These are phyloP conservation scores for Chaetoceros muelleri DNA, from an alignment of 108 stramenopile species.

Conservation along the genomic window DNA sequence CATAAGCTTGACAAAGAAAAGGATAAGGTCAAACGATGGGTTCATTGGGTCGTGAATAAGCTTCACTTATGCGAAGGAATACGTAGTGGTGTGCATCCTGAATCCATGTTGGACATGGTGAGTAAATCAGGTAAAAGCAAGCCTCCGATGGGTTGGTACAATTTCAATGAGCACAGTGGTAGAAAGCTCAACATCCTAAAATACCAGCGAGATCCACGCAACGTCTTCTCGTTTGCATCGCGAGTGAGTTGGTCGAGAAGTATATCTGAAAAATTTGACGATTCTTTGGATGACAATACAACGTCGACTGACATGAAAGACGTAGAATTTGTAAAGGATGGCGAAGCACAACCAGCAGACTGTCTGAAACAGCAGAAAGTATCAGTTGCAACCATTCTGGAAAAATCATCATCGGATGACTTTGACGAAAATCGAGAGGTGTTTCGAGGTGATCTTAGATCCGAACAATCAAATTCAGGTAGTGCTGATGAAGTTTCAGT, in stretches of 20 bases:
- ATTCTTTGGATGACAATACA: not conserved
- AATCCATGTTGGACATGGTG: slow-evolving; percentile 1
- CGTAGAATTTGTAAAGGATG: not conserved
- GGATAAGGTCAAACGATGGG: not conserved
- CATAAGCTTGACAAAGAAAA: not conserved
- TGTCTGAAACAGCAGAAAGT: not conserved
- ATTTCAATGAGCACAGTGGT: not conserved
- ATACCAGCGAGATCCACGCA: not conserved
- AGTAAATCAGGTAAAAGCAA: slow-evolving; percentile 2
- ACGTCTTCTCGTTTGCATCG: slow-evolving; percentile 7
- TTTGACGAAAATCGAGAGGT: not conserved
- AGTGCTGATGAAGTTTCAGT: not conserved
- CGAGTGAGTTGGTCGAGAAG: not conserved
- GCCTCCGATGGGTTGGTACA: slow-evolving; percentile 3
- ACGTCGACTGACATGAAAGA: not conserved
- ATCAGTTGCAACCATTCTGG: not conserved
- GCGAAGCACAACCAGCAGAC: not conserved
- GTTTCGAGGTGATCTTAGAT: not conserved
- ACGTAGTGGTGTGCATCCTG: not conserved
- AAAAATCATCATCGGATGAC: not conserved
- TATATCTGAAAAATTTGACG: not conserved
- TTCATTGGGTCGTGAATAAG: not conserved
- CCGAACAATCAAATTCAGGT: not conserved
- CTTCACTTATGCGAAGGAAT: slow-evolving; percentile 6
- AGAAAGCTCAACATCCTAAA: not conserved